Conservation (phyloP, 768 basidiomycete genomes). For the Rickenella mellea region DNA sequence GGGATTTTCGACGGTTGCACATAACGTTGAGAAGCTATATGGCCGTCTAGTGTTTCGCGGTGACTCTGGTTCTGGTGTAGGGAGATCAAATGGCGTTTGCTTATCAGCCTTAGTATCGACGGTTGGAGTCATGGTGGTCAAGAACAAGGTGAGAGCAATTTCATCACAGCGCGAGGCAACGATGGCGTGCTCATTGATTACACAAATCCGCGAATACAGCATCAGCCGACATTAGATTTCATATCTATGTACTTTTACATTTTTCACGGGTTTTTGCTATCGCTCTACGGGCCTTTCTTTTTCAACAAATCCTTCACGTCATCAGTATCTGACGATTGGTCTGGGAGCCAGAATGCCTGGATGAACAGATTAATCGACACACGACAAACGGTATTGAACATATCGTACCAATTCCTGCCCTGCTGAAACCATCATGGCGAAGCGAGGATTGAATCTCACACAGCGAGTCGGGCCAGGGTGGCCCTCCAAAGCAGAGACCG, state of each 20-base stretch:
- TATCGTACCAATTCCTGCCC: conserved; percentile 69
- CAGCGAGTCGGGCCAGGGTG: conserved; percentile 80
- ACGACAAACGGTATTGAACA: conserved; percentile 4
- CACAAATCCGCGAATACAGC: too few species aligned
- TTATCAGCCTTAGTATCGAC: too few species aligned
- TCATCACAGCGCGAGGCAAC: too few species aligned
- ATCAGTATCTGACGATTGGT: conserved; percentile 63
- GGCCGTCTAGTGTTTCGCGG: conserved; percentile 59
- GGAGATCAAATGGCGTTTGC: conserved; percentile 40
- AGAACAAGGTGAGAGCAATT: too few species aligned
- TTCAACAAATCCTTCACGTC: conserved; percentile 61
- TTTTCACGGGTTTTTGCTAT: too few species aligned
- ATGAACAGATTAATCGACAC: conserved; percentile 2
- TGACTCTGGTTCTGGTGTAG: conserved; percentile 77
- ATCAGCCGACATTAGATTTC: too few species aligned
- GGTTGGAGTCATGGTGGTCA: too few species aligned
- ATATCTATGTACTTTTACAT: too few species aligned
- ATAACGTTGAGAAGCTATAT: conserved; percentile 84
- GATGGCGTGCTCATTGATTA: too few species aligned
- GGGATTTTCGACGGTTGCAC: conserved; percentile 88
- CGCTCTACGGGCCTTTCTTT: conserved; percentile 25
- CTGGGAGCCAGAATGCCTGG: conserved; percentile 46
- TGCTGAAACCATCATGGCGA: conserved; percentile 80
- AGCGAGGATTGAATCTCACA: conserved; percentile 83
- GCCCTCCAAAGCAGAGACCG: conserved; percentile 52